Evolutionary conservation across 1,139 yeast species (phyloP).

Genomic region (Taiozyma onychis): DNA sequence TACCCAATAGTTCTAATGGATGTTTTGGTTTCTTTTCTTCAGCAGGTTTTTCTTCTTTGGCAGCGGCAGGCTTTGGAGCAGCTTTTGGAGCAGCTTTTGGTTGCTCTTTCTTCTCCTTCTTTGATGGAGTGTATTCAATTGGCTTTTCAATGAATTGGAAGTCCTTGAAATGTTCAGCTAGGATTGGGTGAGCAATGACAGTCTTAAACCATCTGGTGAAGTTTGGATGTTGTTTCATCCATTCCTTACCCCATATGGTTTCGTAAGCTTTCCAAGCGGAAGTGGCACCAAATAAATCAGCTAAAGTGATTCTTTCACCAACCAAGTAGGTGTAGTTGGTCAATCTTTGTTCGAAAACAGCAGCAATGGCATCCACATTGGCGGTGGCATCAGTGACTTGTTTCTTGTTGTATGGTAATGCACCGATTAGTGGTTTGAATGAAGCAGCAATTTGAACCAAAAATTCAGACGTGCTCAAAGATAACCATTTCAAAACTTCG

Average conservation of each 20-base stretch:
- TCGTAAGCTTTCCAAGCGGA: conserved; percentile 60
- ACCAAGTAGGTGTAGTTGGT: conserved; percentile 78
- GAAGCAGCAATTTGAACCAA: conserved; percentile 36
- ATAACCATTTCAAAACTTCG: conserved; percentile 71
- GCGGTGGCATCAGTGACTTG: conserved; percentile 49
- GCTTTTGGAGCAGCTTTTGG: conserved; percentile 26
- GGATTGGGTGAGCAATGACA: conserved; percentile 49
- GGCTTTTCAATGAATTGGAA: conserved; percentile 62
- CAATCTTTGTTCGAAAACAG: conserved; percentile 59
- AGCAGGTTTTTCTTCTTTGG: conserved; percentile 36
- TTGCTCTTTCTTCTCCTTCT: conserved; percentile 59
- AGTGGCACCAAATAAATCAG: conserved; percentile 70
- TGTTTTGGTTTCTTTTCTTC: conserved; percentile 72
- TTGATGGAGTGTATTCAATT: conserved; percentile 66
- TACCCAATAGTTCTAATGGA: conserved; percentile 83
- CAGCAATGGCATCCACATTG: conserved; percentile 35
- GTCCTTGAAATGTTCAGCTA: conserved; percentile 41
- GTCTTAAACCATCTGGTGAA: conserved; percentile 85
- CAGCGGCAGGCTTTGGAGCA: conserved; percentile 30
- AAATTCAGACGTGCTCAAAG: conserved; percentile 73
- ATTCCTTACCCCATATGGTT: conserved; percentile 63
- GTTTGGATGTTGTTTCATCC: conserved; percentile 73
- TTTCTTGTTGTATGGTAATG: conserved; percentile 76
- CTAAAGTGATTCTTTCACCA: conserved; percentile 83
- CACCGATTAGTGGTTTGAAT: conserved; percentile 42